Conservation (phyloP, 108 stramenopile species). For the Fragilaria crotonensis region DNA sequence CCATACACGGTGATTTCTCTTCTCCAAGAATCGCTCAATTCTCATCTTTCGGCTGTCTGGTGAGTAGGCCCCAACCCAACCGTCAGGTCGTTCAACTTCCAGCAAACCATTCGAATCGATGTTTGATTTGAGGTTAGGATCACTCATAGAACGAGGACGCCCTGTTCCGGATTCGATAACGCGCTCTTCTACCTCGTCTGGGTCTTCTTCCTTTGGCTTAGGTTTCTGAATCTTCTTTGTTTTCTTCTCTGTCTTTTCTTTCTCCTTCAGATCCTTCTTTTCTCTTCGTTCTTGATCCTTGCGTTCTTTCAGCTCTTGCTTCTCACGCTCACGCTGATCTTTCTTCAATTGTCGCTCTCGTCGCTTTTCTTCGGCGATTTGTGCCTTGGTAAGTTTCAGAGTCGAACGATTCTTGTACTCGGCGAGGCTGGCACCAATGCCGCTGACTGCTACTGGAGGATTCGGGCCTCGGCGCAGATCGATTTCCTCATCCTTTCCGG, state of each 20-base stretch:
- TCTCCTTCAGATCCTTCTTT: constrained; percentile 28
- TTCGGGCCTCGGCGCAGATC: constrained; percentile 3
- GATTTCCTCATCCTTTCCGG: too few species aligned
- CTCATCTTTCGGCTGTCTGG: constrained; percentile 86
- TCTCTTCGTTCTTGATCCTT: constrained; percentile 34
- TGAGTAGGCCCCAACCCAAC: constrained; percentile 95
- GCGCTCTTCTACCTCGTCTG: constrained; percentile 31
- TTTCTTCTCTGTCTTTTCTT: constrained; percentile 25
- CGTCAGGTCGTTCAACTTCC: constrained; percentile 73
- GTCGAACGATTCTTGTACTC: constrained; percentile 12
- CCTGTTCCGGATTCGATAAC: constrained; percentile 56
- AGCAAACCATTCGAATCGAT: constrained; percentile 60
- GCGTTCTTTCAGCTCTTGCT: constrained; percentile 48
- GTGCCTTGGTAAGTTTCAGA: constrained; percentile 7
- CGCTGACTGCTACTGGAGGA: constrained; percentile 1
- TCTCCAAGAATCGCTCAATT: constrained; percentile 87
- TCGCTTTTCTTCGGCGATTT: constrained; percentile 5
- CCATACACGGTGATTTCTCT: constrained; percentile 93
- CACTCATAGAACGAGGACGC: constrained; percentile 73
- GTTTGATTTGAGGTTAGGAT: constrained; percentile 59
- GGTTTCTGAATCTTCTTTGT: constrained; percentile 9
- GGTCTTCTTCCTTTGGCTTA: constrained; percentile 10
- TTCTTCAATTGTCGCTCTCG: constrained; percentile 24
- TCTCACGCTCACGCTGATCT: constrained; percentile 29
- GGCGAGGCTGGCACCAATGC: constrained; percentile 15